phyloP scores from a whole-genome alignment of 352 stramenopile species.

The Globisporangium iwayamae region DNA sequence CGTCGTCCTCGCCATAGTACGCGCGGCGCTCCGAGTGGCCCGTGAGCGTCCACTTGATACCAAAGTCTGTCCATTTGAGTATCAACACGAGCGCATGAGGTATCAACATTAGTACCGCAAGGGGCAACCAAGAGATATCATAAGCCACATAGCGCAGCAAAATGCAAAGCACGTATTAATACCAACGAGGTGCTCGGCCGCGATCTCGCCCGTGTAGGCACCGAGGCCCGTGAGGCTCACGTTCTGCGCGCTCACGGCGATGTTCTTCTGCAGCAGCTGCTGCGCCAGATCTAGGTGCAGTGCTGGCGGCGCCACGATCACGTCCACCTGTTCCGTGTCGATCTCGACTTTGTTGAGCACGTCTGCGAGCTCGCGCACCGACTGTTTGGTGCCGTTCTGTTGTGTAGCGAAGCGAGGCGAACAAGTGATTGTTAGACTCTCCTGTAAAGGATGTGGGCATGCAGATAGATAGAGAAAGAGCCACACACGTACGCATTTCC shows the following conservation, averaged over 20 bases:
- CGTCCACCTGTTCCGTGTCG: slow-evolving; percentile 59
- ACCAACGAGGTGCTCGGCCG: slow-evolving; percentile 85
- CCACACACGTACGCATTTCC: too few relatives aligned
- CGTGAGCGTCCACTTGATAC: slow-evolving; percentile 78
- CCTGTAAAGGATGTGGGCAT: too few relatives aligned
- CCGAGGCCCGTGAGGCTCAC: slow-evolving; percentile 81
- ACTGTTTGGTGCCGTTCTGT: slow-evolving; percentile 73
- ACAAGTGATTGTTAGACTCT: too few relatives aligned
- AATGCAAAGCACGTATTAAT: too few relatives aligned
- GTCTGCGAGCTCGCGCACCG: slow-evolving; percentile 80
- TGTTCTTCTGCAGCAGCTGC: slow-evolving; percentile 47
- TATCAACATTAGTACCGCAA: background rate
- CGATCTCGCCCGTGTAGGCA: slow-evolving; percentile 93
- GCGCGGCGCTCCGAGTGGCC: slow-evolving; percentile 92
- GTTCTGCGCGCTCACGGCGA: slow-evolving; percentile 79
- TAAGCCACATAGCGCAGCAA: too few relatives aligned
- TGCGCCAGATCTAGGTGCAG: slow-evolving; percentile 64
- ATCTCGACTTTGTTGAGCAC: slow-evolving; percentile 80
- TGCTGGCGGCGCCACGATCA: slow-evolving; percentile 75
- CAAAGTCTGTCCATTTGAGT: slow-evolving; percentile 40
- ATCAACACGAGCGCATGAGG: too few relatives aligned
- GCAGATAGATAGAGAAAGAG: too few relatives aligned
- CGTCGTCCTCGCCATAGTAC: slow-evolving; percentile 91
- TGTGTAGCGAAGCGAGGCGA: too few relatives aligned
- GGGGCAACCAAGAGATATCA: background rate